Evolutionary conservation across 1,284 basidiomycete species (phyloP).

Genomic region (Trichosporon inkin): DNA sequence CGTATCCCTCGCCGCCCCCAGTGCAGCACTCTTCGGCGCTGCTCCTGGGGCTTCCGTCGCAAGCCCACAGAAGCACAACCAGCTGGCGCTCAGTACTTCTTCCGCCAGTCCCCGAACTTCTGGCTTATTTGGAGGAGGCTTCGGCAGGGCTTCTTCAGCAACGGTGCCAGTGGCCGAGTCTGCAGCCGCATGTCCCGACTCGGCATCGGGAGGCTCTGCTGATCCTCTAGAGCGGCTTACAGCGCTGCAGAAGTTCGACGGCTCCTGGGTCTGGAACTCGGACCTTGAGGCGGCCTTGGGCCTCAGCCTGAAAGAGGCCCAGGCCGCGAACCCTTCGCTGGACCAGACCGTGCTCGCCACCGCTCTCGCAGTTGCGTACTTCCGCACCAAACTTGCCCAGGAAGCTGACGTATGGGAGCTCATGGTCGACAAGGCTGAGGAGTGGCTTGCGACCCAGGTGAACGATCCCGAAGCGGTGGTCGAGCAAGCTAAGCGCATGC

Average conservation of each 20-base stretch:
- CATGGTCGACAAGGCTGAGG: conserved; percentile 22
- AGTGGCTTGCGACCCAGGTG: conserved; percentile 12
- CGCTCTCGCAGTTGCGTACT: conserved; percentile 14
- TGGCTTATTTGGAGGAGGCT: too few relatives aligned
- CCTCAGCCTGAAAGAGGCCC: neutral
- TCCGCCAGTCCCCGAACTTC: too few relatives aligned
- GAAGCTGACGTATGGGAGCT: conserved; percentile 21
- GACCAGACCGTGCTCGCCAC: conserved; percentile 7
- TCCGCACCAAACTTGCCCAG: conserved; percentile 10
- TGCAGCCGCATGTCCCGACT: neutral
- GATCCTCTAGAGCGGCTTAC: conserved; percentile 6
- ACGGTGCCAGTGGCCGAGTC: neutral
- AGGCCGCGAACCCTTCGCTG: neutral
- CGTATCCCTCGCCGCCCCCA: neutral
- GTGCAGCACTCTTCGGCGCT: too few relatives aligned
- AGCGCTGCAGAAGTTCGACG: conserved; percentile 14
- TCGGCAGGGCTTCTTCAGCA: too few relatives aligned
- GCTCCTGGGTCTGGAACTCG: conserved; percentile 19
- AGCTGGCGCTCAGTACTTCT: too few relatives aligned
- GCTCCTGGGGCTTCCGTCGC: too few relatives aligned
- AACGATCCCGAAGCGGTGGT: neutral
- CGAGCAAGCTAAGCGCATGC: neutral
- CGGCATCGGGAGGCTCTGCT: too few relatives aligned
- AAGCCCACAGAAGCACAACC: too few relatives aligned
- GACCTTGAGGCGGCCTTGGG: conserved; percentile 3